Evolutionary conservation across 345 rosid genomes (phyloP), one percentile per base, ranked within the genome.

Genomic region (Hibiscus trionum): DNA sequence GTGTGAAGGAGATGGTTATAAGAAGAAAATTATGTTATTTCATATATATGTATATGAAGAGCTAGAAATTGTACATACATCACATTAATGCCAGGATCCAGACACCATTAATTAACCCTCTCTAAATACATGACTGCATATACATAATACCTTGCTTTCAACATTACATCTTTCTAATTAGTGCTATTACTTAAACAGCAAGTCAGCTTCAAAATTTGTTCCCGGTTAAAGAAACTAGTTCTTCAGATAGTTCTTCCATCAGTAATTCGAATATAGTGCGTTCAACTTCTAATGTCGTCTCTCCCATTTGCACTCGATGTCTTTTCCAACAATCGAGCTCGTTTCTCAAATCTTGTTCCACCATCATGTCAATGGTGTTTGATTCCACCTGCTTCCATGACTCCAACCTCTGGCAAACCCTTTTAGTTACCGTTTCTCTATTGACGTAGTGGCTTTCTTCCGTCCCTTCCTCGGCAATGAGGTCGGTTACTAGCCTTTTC

Each of bases 311-410:
- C 66, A 82, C 79, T 60, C 76, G 77, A 64, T 58, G 66, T 75
- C 44, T 81, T 67, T 75, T 80, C 86, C 91, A 91, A 16, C 73
- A 78, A 49, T 73, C 81, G 12, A 67, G 57, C 70, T 88, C 89
- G 72, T 72, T 82, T 61, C 82, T 82, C 60, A 90, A 79, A 82
- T 94, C 97, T 56, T 80, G 79, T 27, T 85, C 97, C 3, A 94
- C 91, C 98, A 90, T 88, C 96, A 87, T 84, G 75, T 90, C 97
- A 56, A 94, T 94, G 73, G 94, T 90, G 86, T 85, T 84, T 0
- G 86, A 84, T 61, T 90, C 95, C 72, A 91, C 96, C 37, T 90
- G 88, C 73, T 86, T 87, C 97, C 96, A 94, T 55, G 85, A 81
- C 59, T 87, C 89, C 72, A 90, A 71, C 75, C 87, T 82, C 80